A percentile compares a stretch with the other conserved stretches of the same genome.
Evolutionary conservation across 2,329 filamentous ascomycete genomes (phyloP).

Genomic region (Cadophora gregata): DNA sequence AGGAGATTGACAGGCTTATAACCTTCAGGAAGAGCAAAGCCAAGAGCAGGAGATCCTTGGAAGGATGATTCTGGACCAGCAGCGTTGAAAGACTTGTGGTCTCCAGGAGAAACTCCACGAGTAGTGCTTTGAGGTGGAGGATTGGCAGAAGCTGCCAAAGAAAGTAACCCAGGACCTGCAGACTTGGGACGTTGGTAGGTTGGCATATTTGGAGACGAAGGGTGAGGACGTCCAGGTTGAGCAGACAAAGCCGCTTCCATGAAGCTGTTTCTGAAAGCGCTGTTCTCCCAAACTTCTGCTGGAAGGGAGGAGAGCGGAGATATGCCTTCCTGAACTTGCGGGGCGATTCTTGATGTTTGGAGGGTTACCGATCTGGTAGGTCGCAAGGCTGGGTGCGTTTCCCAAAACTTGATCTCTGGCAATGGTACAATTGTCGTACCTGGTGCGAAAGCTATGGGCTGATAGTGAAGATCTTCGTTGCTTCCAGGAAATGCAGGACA

Average conservation of each 20-base stretch:
- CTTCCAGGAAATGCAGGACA: slow-evolving; percentile 18
- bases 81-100: neutral
- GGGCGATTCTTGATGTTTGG: neutral
- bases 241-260: neutral
- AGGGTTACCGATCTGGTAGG: neutral
- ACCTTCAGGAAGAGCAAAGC: neutral
- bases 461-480: slow-evolving; percentile 22
- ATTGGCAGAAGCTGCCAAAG: neutral
- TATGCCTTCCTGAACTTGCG: neutral
- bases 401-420: neutral
- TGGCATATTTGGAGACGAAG: neutral
- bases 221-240: neutral
- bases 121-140: neutral
- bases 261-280: neutral
- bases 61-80: neutral
- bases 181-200: neutral
- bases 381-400: slow-evolving; percentile 18
- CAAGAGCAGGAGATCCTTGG: neutral
- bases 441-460: slow-evolving; percentile 4
- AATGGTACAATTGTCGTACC: slow-evolving; percentile 11
- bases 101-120: neutral
- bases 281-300: neutral
- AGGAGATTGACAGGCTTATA: slow-evolving; percentile 17
- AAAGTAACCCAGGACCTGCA: neutral
- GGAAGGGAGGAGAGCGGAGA: neutral